Conservation (phyloP, 768 basidiomycete genomes). For the Boletus barrowsii region DNA sequence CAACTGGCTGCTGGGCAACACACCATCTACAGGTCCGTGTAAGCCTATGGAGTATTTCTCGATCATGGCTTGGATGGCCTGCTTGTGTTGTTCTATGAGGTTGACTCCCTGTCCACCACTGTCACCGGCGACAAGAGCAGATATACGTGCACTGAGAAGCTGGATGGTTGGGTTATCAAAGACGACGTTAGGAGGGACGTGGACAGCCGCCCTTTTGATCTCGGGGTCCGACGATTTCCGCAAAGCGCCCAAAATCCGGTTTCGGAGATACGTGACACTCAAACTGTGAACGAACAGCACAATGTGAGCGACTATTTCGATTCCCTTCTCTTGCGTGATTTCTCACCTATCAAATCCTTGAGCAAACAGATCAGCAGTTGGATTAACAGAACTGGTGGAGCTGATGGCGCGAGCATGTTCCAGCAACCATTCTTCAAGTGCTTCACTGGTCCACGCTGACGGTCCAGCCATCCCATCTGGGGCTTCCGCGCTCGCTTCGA, state of each 20-base stretch:
- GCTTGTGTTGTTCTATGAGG: slow-evolving; percentile 7
- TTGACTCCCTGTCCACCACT: neutral
- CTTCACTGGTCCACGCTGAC: slow-evolving; percentile 19
- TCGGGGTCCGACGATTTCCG: slow-evolving; percentile 31
- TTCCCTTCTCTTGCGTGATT: neutral
- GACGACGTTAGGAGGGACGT: slow-evolving; percentile 33
- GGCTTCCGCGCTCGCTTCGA: slow-evolving; percentile 25
- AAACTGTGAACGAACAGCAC: slow-evolving; percentile 15
- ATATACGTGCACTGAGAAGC: slow-evolving; percentile 27
- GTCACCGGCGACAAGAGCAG: slow-evolving; percentile 3
- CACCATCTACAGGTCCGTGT: slow-evolving; percentile 7
- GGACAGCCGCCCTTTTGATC: slow-evolving; percentile 21
- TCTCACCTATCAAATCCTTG: slow-evolving; percentile 39
- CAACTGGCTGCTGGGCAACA: slow-evolving; percentile 3
- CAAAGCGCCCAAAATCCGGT: slow-evolving; percentile 20
- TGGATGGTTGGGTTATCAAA: slow-evolving; percentile 41
- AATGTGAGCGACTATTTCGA: neutral
- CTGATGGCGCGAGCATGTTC: slow-evolving; percentile 22
- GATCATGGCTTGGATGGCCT: slow-evolving; percentile 37
- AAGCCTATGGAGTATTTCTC: slow-evolving; percentile 35
- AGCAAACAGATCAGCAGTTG: slow-evolving; percentile 26
- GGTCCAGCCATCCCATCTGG: slow-evolving; percentile 25
- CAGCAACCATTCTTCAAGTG: slow-evolving; percentile 26
- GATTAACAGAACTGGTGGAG: slow-evolving; percentile 2
- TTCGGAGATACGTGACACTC: slow-evolving; percentile 30